phyloP scores from a whole-genome alignment of 2,329 filamentous ascomycete genomes.

The Aureobasidium sp. region DNA sequence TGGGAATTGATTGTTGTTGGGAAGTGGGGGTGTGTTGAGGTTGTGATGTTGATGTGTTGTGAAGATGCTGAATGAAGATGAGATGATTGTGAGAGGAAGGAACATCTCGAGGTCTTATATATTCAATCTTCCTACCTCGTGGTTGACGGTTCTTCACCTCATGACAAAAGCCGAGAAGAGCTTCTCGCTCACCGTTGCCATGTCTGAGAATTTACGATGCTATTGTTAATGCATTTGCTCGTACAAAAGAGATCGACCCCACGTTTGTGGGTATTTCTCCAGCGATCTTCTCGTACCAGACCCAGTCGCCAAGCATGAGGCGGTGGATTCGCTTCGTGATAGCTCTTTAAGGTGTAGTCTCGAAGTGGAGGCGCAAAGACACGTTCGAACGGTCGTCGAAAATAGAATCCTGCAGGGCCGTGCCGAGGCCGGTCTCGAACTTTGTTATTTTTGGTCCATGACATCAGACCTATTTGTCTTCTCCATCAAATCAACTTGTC shows the following conservation, averaged over 20 bases:
- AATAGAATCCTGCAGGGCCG: constrained; percentile 8
- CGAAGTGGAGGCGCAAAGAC: neutral
- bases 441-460: constrained; percentile 2
- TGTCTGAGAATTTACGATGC: neutral
- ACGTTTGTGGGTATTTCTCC: neutral
- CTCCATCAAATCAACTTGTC: neutral
- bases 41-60: neutral
- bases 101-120: neutral
- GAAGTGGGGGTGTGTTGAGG: neutral
- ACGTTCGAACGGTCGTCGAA: constrained; percentile 1
- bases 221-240: neutral
- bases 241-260: constrained; percentile 2
- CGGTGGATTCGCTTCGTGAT: neutral
- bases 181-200: neutral
- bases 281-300: neutral
- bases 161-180: neutral
- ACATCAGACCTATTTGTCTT: neutral
- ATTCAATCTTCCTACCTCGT: neutral
- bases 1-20: neutral
- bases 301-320: neutral
- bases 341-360: neutral
- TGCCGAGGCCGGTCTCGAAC: neutral
- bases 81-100: neutral
- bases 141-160: neutral
- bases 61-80: neutral